Percentiles rank a stretch among this genome's conserved stretches.
These are phyloP conservation scores for Apiospora marii DNA, from an alignment of 2,329 filamentous ascomycete genomes.

Conservation along the genomic window DNA sequence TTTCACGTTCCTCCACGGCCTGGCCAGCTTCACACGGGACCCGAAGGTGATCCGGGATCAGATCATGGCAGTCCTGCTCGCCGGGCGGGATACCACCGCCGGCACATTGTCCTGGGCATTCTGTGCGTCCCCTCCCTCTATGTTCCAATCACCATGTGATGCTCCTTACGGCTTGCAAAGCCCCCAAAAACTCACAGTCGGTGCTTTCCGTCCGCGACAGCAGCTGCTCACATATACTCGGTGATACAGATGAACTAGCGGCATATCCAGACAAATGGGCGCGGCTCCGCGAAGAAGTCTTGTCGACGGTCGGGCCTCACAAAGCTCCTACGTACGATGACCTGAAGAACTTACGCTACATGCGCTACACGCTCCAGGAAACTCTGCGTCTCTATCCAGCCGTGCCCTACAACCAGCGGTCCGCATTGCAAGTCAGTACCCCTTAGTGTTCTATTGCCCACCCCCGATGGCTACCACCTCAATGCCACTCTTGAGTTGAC, in stretches of 20 bases:
- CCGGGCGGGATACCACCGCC: slow-evolving; percentile 76
- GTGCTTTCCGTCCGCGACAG: background rate
- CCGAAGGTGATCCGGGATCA: slow-evolving; percentile 75
- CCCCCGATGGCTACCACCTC: background rate
- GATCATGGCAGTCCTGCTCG: slow-evolving; percentile 75
- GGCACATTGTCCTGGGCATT: slow-evolving; percentile 72
- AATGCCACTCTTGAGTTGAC: background rate
- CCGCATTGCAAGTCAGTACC: slow-evolving; percentile 3
- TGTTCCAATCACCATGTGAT: background rate
- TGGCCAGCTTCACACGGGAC: slow-evolving; percentile 70
- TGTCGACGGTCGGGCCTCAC: slow-evolving; percentile 57
- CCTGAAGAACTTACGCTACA: slow-evolving; percentile 75
- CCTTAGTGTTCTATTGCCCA: background rate
- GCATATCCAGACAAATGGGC: slow-evolving; percentile 62
- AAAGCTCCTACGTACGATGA: slow-evolving; percentile 66
- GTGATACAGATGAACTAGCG: slow-evolving; percentile 60
- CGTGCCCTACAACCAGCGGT: slow-evolving; percentile 62
- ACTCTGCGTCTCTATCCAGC: slow-evolving; percentile 57
- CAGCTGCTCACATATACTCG: background rate
- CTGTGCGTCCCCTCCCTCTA: slow-evolving; percentile 38
- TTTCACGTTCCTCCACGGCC: slow-evolving; percentile 79
- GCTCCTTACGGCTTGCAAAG: background rate
- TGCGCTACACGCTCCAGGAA: slow-evolving; percentile 61
- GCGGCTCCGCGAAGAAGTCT: slow-evolving; percentile 69
- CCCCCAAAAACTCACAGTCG: background rate